These are phyloP conservation scores for Penicillium coprophilum DNA, from an alignment of 495 filamentous ascomycete genomes.

Conservation along the genomic window DNA sequence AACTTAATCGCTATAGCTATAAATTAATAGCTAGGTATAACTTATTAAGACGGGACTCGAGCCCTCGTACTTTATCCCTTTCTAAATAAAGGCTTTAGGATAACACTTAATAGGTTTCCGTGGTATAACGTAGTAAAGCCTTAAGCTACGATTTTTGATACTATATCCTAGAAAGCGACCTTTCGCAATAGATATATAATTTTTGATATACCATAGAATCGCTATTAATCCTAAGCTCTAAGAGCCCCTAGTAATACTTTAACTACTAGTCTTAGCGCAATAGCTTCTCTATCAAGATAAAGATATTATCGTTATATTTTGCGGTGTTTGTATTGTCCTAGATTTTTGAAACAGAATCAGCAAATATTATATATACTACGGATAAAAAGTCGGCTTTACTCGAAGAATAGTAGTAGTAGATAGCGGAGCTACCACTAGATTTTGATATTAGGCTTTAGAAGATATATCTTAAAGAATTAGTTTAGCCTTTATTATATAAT, in stretches of 20 bases:
- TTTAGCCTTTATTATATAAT: not conserved
- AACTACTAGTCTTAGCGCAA: constrained; percentile 8
- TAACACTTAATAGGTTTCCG: constrained; percentile 5
- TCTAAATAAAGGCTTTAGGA: constrained; percentile 6
- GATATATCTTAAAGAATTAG: not conserved
- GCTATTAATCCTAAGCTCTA: constrained; percentile 4
- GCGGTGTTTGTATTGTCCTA: not conserved
- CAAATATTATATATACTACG: not conserved
- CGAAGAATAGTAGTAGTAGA: not conserved
- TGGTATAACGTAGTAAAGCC: not conserved
- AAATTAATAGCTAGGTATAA: constrained; percentile 4
- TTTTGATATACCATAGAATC: constrained; percentile 7
- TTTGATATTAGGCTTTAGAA: not conserved
- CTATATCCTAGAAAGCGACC: constrained; percentile 1
- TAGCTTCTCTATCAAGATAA: constrained; percentile 6
- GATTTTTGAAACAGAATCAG: not conserved
- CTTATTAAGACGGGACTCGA: constrained; percentile 8
- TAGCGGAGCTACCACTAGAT: not conserved
- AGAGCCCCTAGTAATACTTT: constrained; percentile 2
- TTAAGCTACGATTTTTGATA: constrained; percentile 8
- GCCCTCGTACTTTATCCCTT: constrained; percentile 7
- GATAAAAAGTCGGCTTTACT: not conserved
- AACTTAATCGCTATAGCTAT: not conserved
- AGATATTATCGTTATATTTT: not conserved
- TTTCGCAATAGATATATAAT: constrained; percentile 1